These are phyloP conservation scores for Scedosporium boydii DNA, from an alignment of 2,329 filamentous ascomycete species.

Conservation along the genomic window DNA sequence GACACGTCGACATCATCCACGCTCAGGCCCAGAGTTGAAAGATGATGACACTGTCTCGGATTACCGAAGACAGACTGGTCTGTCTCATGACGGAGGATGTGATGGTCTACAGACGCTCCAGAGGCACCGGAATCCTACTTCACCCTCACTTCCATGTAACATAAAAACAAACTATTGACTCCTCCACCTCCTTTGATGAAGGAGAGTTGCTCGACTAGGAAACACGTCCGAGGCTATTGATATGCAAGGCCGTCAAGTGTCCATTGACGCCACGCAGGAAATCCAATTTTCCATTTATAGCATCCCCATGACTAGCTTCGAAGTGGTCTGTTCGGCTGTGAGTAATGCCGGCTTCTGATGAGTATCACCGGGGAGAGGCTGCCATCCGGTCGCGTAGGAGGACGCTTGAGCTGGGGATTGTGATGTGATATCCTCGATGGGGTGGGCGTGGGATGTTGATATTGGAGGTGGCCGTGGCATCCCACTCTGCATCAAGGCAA, in stretches of 20 bases:
- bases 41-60: not conserved
- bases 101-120: not conserved
- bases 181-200: not conserved
- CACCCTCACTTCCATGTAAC: not conserved
- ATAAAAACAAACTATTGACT: not conserved
- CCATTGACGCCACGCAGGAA: not conserved
- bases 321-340: no score
- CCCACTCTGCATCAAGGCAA: no score
- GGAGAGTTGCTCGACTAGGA: not conserved
- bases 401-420: no score
- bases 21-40: no score
- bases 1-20: no score
- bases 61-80: not conserved
- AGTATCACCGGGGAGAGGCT: no score
- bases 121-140: not conserved
- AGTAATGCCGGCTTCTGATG: no score
- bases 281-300: not conserved
- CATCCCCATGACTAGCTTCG: not conserved
- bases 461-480: no score
- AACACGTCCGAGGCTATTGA: not conserved
- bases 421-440: no score
- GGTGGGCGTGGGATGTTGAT: no score
- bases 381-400: no score
- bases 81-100: not conserved
- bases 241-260: not conserved